Base-by-base conservation (phyloP, 2,329 filamentous ascomycete species). In the Biscogniauxia marginata region DNA sequence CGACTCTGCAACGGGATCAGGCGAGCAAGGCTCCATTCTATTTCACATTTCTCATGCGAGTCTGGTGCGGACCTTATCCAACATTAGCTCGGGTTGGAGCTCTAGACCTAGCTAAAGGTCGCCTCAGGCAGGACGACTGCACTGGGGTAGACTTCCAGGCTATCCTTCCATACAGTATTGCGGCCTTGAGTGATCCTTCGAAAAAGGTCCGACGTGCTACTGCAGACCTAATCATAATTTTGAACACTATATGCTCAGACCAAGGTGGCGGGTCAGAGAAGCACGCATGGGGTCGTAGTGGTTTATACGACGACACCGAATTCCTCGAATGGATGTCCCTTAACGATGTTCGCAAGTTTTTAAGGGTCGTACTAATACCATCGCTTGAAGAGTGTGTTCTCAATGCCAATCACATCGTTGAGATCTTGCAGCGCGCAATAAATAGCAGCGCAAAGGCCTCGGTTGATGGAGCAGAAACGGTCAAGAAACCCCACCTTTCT, bases 351-450 rank as follows among this genome's bases (percentile, higher is more conserved):
- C 75, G 80, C 46, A 86, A 84, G 56, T 73, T 96, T 19, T 68
- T 95, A 0, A 80, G 84, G 19, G 78, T 84, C 19, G 79, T 89
- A 39, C 74, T 97, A n/a, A 71, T 91, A 19, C 90, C 90, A 0
- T 84, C 82, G 1, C 75, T 96, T 8, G 93, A 97, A 72, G 95
- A 97, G 72, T 96, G 88, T 66, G 81, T 93, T 3, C 83, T 97
- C 63, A 92, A 98, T 68, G 77, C 84, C 3, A 83, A 82, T 23
- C 87, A 95, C 58, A 79, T 96, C 46, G 76, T 81, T 22, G 83
- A 83, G 19, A 81, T 87, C 2, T 71, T 96, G 4, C 79, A 83
- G 57, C 79, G 78, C 25, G 74, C 80, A 0, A 70, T 95, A 9
- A 84, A 87, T 63, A 83, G 83, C 52, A 54, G 68, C 47, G 63